Percentiles rank a stretch among this genome's conserved stretches.
phyloP scores from a whole-genome alignment of 495 filamentous ascomycete species.

The Hypoxylon lenormandii region DNA sequence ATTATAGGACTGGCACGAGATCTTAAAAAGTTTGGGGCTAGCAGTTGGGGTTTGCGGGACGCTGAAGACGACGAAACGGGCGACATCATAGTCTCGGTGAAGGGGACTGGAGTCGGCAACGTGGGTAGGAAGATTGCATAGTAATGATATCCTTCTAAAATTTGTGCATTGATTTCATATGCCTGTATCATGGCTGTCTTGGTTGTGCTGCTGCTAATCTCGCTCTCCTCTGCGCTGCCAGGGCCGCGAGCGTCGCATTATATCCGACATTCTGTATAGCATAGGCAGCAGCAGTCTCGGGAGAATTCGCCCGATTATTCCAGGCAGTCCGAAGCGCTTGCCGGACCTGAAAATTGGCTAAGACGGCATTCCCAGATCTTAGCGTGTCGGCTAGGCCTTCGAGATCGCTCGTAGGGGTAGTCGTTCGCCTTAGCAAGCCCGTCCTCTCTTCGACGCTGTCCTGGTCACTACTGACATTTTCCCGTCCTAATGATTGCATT shows the following conservation, averaged over 20 bases:
- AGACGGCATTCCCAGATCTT: constrained; percentile 74
- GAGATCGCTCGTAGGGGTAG: constrained; percentile 48
- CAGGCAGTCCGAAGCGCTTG: constrained; percentile 73
- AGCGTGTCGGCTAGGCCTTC: constrained; percentile 69
- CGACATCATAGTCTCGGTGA: constrained; percentile 88
- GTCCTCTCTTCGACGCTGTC: constrained; percentile 60
- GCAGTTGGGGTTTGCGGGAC: constrained; percentile 83
- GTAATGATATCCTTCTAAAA: constrained; percentile 49
- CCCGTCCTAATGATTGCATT: constrained; percentile 56
- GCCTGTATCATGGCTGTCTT: constrained; percentile 42
- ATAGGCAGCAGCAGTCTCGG: constrained; percentile 62
- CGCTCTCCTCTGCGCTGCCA: constrained; percentile 59
- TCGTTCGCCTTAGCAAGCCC: constrained; percentile 59
- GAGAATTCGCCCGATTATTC: constrained; percentile 59
- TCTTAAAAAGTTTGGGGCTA: constrained; percentile 82
- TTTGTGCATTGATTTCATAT: constrained; percentile 45
- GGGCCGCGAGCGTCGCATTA: constrained; percentile 59
- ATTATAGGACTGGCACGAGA: constrained; percentile 83
- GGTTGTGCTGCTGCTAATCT: constrained; percentile 49
- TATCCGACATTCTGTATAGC: constrained; percentile 65
- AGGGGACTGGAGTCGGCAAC: constrained; percentile 94
- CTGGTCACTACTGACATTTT: constrained; percentile 43
- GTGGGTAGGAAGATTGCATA: constrained; percentile 93
- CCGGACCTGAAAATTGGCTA: constrained; percentile 76
- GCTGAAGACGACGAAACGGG: constrained; percentile 72